phyloP scores from a whole-genome alignment of 2,329 filamentous ascomycete species.

The Exophiala mesophila region DNA sequence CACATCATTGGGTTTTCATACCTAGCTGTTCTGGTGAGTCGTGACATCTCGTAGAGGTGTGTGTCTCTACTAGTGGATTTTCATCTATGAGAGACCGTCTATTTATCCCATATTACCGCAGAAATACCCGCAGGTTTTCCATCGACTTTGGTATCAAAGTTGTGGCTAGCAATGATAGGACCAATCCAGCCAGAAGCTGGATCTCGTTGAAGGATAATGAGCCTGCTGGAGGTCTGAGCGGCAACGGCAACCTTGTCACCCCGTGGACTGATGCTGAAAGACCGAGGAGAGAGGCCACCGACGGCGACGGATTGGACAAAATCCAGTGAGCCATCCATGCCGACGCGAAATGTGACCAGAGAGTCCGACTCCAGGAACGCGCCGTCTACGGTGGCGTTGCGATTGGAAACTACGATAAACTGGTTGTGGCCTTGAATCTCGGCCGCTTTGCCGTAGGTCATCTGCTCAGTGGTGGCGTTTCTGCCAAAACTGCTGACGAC shows the following conservation, averaged over 20 bases:
- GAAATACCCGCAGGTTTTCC: not conserved
- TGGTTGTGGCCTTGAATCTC: not conserved
- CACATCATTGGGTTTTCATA: no score
- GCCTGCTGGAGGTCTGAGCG: not conserved
- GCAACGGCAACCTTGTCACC: not conserved
- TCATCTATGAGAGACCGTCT: no score
- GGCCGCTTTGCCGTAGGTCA: not conserved
- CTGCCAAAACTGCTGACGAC: constrained; percentile 6
- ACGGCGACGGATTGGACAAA: constrained; percentile 1
- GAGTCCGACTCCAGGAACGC: constrained; percentile 1
- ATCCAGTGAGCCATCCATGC: not conserved
- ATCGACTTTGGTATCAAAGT: constrained; percentile 1
- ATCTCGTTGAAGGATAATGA: not conserved
- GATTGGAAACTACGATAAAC: constrained; percentile 4
- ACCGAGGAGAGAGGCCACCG: not conserved
- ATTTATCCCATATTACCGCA: constrained; percentile 3
- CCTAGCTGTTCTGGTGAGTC: no score
- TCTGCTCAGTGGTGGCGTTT: not conserved
- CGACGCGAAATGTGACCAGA: not conserved
- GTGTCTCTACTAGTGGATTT: no score
- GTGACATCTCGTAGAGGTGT: no score
- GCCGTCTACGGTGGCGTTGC: not conserved
- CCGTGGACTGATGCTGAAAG: not conserved
- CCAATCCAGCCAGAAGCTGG: not conserved
- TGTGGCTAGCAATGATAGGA: not conserved